Base-by-base conservation (phyloP, 2,329 filamentous ascomycete genomes). In the Cladosporium cucumerinum region DNA sequence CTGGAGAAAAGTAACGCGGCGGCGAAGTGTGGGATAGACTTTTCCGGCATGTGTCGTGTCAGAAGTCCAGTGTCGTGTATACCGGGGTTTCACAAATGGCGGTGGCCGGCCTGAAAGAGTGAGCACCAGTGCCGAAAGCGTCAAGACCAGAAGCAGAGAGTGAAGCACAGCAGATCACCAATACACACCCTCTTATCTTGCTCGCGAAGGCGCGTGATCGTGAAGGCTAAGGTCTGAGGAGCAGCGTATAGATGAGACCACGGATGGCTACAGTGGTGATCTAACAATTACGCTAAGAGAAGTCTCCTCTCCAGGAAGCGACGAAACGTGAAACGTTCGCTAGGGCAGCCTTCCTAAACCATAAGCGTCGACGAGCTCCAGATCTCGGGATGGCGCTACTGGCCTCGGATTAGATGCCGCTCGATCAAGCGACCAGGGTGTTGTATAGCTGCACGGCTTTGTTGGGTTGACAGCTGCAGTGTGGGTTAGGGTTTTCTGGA, bases 281-380 rank as follows among this genome's bases (percentile, higher is more conserved):
- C 58, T 62, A 55, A 62, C 46, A 34, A 32, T 36, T 62, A 43
- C 60, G 60, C 60, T 62, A 62, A 62, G 48, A 62, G 51, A 62
- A 62, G 49, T 43, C 60, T 62, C 60, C 32, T 62, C 60, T 34
- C 32, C 32, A 51, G 34, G 60, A 62, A 62, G 60, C 60, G 60
- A 62, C 34, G 32, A n/a, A 58, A 62, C 54, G 34, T 62, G 60
- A 62, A 62, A 62, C 60, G 60, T 54, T 39, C 49, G 48, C 60
- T 62, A 62, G 60, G 48, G 49, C 14, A 55, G 60, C 25, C 25
- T 62, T 54, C 26, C 49, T 30, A 54, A 54, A 55, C 60, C 49
- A 62, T 28, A 55, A 55, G 48, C 59, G 59, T 61, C 46, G 59
- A 61, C n/a, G 32, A 43, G 39, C 59, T 61, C 59, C 59, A 61